These are phyloP conservation scores for Brachypodium distachyon DNA, from an alignment of 202 grass and related monocot species.

Conservation along the genomic window DNA sequence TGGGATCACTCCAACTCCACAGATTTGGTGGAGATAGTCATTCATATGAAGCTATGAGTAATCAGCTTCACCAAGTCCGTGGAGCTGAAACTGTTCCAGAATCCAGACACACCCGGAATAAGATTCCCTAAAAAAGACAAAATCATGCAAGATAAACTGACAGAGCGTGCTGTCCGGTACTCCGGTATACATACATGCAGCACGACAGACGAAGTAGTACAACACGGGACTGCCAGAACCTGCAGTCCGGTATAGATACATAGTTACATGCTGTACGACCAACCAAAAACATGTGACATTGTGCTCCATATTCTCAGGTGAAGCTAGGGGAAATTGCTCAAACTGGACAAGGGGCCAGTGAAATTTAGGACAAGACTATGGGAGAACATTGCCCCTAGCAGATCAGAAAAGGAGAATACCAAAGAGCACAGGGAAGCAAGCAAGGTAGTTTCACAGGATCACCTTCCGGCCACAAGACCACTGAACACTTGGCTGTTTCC, in stretches of 20 bases:
- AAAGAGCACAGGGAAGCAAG: neutral
- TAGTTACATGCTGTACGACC: slow-evolving; percentile 29
- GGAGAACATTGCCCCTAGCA: neutral
- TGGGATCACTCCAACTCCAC: too few species aligned
- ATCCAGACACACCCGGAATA: too few species aligned
- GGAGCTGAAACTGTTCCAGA: too few species aligned
- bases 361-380: neutral
- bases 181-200: too few species aligned
- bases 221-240: neutral
- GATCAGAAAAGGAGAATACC: neutral
- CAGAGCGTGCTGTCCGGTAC: too few species aligned
- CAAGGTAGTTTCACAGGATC: slow-evolving; percentile 14
- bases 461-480: slow-evolving; percentile 90
- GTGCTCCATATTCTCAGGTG: slow-evolving; percentile 7
- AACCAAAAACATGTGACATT: neutral
- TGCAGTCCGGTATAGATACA: slow-evolving; percentile 22
- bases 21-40: too few species aligned
- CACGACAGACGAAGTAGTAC: neutral
- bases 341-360: slow-evolving; percentile 28
- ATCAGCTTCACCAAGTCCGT: too few species aligned
- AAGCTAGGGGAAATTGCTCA: slow-evolving; percentile 4
- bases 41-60: too few species aligned
- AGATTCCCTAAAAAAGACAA: too few species aligned
- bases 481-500: slow-evolving; percentile 98
- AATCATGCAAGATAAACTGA: too few species aligned